A percentile compares a stretch with the other conserved stretches of the same genome.
These are phyloP conservation scores for Backusella luteola DNA, from an alignment of 192 early-diverging fungal genomes.

Conservation along the genomic window DNA sequence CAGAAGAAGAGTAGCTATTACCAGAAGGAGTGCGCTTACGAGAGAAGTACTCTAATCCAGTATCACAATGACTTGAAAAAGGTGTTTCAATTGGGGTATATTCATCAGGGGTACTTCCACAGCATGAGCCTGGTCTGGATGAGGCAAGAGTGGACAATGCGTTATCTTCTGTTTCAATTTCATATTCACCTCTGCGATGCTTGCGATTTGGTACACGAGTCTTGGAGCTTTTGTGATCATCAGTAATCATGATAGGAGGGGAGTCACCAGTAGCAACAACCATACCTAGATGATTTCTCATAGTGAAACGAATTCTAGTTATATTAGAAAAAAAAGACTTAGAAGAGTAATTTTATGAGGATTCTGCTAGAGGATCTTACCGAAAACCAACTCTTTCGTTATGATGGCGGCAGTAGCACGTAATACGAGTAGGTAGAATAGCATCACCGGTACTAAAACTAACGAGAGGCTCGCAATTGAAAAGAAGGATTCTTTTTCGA, in stretches of 20 bases:
- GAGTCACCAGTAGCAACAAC: conserved; percentile 81
- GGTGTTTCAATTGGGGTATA: not conserved
- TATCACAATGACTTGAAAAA: not conserved
- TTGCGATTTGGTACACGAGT: conserved; percentile 29
- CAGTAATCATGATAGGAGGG: conserved; percentile 96
- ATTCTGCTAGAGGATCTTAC: conserved; percentile 13
- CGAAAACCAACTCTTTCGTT: conserved; percentile 92
- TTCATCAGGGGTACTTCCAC: not conserved
- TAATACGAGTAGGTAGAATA: conserved; percentile 88
- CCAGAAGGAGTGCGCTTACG: not conserved
- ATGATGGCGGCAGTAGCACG: conserved; percentile 96
- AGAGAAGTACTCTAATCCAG: not conserved
- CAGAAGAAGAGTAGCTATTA: conserved; percentile 1
- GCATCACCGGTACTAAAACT: conserved; percentile 88
- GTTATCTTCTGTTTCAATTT: conserved; percentile 13
- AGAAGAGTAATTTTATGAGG: not conserved
- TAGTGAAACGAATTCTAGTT: conserved; percentile 68
- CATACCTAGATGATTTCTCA: conserved; percentile 61
- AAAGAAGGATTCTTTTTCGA: conserved; percentile 74
- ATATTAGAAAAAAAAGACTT: not conserved
- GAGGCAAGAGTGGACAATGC: not conserved
- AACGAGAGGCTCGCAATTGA: conserved; percentile 83
- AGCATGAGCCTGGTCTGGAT: not conserved
- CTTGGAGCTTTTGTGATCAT: conserved; percentile 91
- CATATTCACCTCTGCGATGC: conserved; percentile 30